Evolutionary conservation across 345 rosid genomes (phyloP).

Genomic region (Cardamine resedifolia): DNA sequence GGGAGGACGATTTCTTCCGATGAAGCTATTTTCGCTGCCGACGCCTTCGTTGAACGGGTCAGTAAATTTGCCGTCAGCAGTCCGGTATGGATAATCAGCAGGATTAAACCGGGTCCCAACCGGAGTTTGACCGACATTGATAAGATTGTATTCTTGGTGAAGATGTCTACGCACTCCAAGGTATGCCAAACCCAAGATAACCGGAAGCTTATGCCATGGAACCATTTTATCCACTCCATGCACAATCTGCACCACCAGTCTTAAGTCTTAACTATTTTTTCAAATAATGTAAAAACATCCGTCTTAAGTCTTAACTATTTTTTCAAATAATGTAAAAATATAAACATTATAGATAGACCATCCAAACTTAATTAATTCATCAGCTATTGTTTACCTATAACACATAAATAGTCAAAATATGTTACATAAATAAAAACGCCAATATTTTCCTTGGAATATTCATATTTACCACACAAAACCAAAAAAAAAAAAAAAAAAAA

Average conservation of each 20-base stretch:
- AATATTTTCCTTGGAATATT: no score
- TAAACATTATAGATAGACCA: not conserved
- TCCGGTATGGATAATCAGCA: constrained; percentile 50
- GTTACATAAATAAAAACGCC: not conserved
- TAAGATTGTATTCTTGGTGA: constrained; percentile 53
- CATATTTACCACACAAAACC: no score
- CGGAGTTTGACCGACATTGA: constrained; percentile 54
- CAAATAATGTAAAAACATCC: not conserved
- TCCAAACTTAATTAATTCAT: not conserved
- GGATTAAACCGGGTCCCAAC: constrained; percentile 48
- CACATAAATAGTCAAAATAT: not conserved
- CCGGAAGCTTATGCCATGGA: constrained; percentile 58
- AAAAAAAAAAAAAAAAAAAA: no score
- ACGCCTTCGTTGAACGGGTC: constrained; percentile 56
- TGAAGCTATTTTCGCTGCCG: constrained; percentile 49
- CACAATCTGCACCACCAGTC: constrained; percentile 44
- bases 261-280: no score
- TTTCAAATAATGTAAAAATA: not conserved
- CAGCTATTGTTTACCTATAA: not conserved
- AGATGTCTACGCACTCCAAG: constrained; percentile 52
- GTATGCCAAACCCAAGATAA: constrained; percentile 48
- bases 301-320: not conserved
- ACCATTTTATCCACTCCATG: constrained; percentile 47
- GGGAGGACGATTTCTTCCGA: constrained; percentile 55
- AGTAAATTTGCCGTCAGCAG: constrained; percentile 46